Evolutionary conservation across 2,329 filamentous ascomycete genomes (phyloP), one percentile per base, ranked within the genome.

Genomic region (Pseudocercospora ulei): DNA sequence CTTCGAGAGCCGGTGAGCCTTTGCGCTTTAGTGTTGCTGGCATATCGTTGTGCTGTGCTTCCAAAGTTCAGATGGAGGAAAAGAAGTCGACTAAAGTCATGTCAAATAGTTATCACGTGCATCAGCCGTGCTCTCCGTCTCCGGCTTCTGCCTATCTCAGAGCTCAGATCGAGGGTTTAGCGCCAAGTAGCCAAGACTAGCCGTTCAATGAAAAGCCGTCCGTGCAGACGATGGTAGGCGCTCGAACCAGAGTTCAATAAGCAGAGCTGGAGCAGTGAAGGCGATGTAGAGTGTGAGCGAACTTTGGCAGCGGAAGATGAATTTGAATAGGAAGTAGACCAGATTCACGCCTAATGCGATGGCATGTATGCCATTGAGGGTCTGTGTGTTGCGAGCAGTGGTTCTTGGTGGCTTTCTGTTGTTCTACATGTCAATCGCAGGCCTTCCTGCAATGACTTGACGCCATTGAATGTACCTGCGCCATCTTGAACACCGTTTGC

Each of bases 241-340:
- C 63, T 98, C 90, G 46, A 98, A 79, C 54, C 85, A 78, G 57
- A 83, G 81, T 61, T 96, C 78, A 64, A 90, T 85, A 52, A 80
- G 57, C 36, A 93, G 70, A 36, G 80, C 77, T 0, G 90, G 90
- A 0, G 73, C 60, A 2, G 81, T 84, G 48, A 95, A 66, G 26
- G 86, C 46, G 42, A 76, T 58, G 63, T 93, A 98, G 44, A 76
- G 68, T 35, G 78, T 62, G 13, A 78, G 58, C 7, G 69, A 66
- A 29, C 61, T 61, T 17, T 58, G 59, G 19, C 59, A 60, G 59
- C 82, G 65, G 56, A 81, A 54, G 38, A 74, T 52, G 53, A 80
- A 70, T 61, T 82, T 76, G 44, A 80, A 72, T 35, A 85, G 57
- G 42, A 93, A 68, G 67, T 88, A 95, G 57, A 85, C 57, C 41